Evolutionary conservation across 805 yeast species (phyloP).

Genomic region (Hanseniaspora lachancei): DNA sequence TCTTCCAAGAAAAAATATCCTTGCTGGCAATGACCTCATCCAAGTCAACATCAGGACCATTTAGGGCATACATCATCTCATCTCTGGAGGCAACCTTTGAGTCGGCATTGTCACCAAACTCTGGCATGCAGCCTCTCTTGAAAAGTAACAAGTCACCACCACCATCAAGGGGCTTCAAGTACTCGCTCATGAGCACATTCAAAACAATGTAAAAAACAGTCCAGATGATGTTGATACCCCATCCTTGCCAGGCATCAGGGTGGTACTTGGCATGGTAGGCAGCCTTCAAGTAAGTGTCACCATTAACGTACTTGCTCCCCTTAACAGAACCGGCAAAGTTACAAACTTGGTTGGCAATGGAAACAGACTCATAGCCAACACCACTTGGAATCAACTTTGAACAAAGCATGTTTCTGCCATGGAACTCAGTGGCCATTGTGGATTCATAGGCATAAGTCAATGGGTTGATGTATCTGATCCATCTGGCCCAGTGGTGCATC

Average conservation of each 20-base stretch:
- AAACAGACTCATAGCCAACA: constrained; percentile 36
- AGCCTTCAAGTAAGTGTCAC: constrained; percentile 35
- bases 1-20: constrained; percentile 59
- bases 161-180: constrained; percentile 27
- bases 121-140: constrained; percentile 34
- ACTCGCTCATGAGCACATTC: constrained; percentile 29
- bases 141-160: constrained; percentile 33
- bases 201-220: constrained; percentile 28
- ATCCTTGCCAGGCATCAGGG: constrained; percentile 46
- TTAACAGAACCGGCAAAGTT: constrained; percentile 38
- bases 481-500: constrained; percentile 52
- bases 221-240: constrained; percentile 44
- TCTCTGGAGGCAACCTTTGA: constrained; percentile 29
- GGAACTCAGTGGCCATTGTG: constrained; percentile 45
- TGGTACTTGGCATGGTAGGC: constrained; percentile 31
- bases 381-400: constrained; percentile 40
- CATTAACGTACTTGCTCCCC: constrained; percentile 31
- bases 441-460: constrained; percentile 39
- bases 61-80: constrained; percentile 29
- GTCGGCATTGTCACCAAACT: constrained; percentile 27
- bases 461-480: constrained; percentile 41
- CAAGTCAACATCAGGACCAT: constrained; percentile 25
- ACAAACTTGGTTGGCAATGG: constrained; percentile 36
- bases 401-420: constrained; percentile 41
- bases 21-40: constrained; percentile 27